Percentiles rank a stretch among this genome's conserved stretches.
Evolutionary conservation across 495 filamentous ascomycete species (phyloP).

Genomic region (Terfezia claveryi): DNA sequence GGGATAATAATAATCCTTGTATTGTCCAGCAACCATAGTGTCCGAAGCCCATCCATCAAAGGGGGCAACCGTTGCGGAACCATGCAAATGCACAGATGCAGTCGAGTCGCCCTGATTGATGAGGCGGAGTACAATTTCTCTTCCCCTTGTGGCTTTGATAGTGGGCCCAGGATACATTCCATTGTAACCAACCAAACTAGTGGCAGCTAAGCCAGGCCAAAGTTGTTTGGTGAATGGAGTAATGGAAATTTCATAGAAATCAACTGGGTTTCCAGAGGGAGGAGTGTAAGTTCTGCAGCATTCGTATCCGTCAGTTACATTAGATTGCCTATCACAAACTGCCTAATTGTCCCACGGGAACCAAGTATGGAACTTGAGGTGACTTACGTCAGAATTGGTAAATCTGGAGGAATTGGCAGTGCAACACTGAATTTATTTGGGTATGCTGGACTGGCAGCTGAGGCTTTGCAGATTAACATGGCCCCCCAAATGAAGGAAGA

Average conservation of each 20-base stretch:
- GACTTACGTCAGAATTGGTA: neutral
- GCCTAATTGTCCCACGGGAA: neutral
- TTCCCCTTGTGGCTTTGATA: constrained; percentile 24
- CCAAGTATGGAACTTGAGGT: neutral
- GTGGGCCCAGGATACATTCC: constrained; percentile 33
- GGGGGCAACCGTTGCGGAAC: constrained; percentile 25
- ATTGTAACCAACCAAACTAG: constrained; percentile 30
- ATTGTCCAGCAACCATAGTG: constrained; percentile 26
- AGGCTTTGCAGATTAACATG: neutral
- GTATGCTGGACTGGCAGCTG: neutral
- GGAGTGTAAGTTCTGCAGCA: neutral
- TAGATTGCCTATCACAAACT: neutral
- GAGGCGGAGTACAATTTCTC: constrained; percentile 28
- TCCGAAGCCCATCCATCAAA: constrained; percentile 38
- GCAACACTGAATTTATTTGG: neutral
- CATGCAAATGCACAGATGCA: constrained; percentile 31
- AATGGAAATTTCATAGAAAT: constrained; percentile 30
- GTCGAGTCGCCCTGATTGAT: constrained; percentile 26
- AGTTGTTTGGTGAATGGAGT: constrained; percentile 25
- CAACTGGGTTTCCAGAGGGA: constrained; percentile 10
- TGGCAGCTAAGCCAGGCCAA: constrained; percentile 25
- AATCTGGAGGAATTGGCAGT: neutral
- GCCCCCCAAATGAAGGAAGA: neutral
- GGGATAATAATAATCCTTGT: constrained; percentile 40
- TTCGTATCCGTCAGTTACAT: too few species aligned